Evolutionary conservation across 768 basidiomycete genomes (phyloP).

Genomic region (Amanita exitialis): DNA sequence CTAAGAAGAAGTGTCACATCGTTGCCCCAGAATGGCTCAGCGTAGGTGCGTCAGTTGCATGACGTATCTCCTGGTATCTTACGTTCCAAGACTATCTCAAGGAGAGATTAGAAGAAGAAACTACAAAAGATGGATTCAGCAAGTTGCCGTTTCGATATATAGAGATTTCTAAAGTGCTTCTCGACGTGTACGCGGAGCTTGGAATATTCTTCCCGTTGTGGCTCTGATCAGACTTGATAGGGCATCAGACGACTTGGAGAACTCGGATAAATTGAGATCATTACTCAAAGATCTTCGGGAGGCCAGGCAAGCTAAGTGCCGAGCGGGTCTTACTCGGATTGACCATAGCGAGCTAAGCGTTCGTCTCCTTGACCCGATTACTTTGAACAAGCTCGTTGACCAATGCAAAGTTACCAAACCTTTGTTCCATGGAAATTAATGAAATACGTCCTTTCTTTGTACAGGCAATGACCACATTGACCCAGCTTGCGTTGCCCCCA

Average conservation of each 20-base stretch:
- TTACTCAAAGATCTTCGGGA: constrained; percentile 93
- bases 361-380: constrained; percentile 16
- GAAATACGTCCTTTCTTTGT: constrained; percentile 88
- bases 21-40: constrained; percentile 85
- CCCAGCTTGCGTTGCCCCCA: constrained; percentile 1
- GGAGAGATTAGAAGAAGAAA: constrained; percentile 65
- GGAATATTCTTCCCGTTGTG: neutral
- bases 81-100: constrained; percentile 63
- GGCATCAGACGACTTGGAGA: constrained; percentile 82
- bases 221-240: constrained; percentile 27
- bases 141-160: constrained; percentile 80
- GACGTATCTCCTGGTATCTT: neutral
- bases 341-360: constrained; percentile 80
- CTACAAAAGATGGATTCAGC: constrained; percentile 62
- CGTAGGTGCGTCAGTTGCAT: constrained; percentile 41
- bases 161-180: constrained; percentile 82
- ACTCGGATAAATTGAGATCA: constrained; percentile 74
- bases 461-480: constrained; percentile 58
- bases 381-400: neutral
- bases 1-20: constrained; percentile 92
- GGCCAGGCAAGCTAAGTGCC: constrained; percentile 88
- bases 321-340: constrained; percentile 72
- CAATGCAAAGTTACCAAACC: constrained; percentile 57
- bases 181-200: constrained; percentile 68
- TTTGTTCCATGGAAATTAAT: constrained; percentile 89